Conservation (phyloP, 2,329 filamentous ascomycete species). For the Fusarium irregulare region DNA sequence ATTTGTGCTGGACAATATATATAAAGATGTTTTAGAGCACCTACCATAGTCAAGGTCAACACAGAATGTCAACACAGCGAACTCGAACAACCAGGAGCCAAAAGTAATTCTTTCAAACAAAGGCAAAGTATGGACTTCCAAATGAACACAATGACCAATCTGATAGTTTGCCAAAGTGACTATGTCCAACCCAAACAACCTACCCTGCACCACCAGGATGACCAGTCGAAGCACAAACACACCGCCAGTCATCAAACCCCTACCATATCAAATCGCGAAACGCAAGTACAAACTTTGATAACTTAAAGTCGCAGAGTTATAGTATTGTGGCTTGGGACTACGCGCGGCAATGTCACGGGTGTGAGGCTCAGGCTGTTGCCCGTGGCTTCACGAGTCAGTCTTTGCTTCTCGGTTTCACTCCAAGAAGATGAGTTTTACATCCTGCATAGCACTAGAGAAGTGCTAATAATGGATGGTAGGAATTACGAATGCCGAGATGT, state of each 20-base stretch:
- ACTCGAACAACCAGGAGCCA: background rate
- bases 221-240: background rate
- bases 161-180: background rate
- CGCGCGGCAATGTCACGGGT: background rate
- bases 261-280: conserved; percentile 13
- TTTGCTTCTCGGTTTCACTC: background rate
- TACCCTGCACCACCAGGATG: conserved; percentile 14
- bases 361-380: background rate
- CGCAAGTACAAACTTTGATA: conserved; percentile 19
- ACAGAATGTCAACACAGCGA: background rate
- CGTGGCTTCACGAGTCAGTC: conserved; percentile 34
- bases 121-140: background rate
- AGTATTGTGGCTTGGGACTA: background rate
- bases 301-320: background rate
- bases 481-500: background rate
- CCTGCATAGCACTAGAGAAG: background rate
- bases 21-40: accelerated
- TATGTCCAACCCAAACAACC: background rate
- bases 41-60: background rate
- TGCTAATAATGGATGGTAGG: background rate
- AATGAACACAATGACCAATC: background rate
- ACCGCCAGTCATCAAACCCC: conserved; percentile 18
- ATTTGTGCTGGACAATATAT: background rate
- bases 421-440: background rate
- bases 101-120: background rate